Evolutionary conservation across 2,329 filamentous ascomycete genomes (phyloP).

Genomic region (Penicillium verrucosum): DNA sequence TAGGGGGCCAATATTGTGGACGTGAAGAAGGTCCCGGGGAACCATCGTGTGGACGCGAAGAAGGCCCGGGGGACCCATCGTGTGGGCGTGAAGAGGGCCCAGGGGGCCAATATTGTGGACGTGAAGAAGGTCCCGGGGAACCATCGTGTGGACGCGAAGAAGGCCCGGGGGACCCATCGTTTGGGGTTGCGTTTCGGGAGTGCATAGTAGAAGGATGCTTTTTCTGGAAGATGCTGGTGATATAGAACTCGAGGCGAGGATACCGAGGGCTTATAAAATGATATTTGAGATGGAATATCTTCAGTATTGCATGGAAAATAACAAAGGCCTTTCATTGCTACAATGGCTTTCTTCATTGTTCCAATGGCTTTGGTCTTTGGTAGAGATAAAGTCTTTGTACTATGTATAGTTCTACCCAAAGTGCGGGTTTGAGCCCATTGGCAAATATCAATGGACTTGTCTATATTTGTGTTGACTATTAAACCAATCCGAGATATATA

Average conservation of each 20-base stretch:
- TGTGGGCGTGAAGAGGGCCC: no score
- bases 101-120: no score
- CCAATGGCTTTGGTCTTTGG: neutral
- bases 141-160: no score
- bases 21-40: no score
- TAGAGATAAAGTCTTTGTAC: neutral
- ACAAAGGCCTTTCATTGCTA: neutral
- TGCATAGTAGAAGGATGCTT: neutral
- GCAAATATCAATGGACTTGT: neutral
- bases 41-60: no score
- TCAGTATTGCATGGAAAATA: neutral
- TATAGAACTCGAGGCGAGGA: neutral
- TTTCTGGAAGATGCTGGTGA: neutral
- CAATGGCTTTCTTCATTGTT: neutral
- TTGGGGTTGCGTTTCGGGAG: no score
- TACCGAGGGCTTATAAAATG: neutral
- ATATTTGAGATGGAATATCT: neutral
- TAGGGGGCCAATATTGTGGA: no score
- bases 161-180: no score
- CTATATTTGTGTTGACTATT: no score
- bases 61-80: no score
- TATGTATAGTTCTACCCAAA: neutral
- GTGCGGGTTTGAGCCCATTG: neutral
- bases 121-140: no score
- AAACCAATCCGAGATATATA: no score